Conservation (phyloP, 164 flowering plant genomes). For the Echeveria elegans region DNA sequence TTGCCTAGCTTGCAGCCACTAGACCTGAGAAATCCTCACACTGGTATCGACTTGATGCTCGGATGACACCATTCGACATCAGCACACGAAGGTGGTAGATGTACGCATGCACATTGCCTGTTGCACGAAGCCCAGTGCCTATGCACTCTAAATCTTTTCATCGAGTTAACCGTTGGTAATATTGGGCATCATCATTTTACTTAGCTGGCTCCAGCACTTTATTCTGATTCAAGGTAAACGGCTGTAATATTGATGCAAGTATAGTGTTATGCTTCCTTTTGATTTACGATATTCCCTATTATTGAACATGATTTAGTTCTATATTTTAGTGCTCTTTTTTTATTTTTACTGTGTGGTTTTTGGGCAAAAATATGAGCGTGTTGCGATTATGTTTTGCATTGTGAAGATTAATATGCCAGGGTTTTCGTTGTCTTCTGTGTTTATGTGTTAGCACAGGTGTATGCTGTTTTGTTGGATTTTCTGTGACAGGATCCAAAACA, state of each 20-base stretch:
- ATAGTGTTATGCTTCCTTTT: background rate
- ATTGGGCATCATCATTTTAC: background rate
- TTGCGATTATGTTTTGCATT: background rate
- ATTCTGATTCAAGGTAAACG: background rate
- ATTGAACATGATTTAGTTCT: background rate
- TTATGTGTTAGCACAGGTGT: background rate
- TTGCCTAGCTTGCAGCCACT: conserved; percentile 54
- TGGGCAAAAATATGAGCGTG: background rate
- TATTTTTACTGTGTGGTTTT: background rate
- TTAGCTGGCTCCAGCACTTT: background rate
- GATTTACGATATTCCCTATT: background rate
- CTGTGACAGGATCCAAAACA: background rate
- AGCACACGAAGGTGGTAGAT: conserved; percentile 26
- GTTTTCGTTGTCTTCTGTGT: too few species aligned
- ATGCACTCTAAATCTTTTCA: conserved; percentile 8
- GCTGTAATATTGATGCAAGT: too few species aligned
- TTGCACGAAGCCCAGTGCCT: background rate
- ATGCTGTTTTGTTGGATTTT: background rate
- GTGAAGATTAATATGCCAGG: background rate
- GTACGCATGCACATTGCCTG: too few species aligned
- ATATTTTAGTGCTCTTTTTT: too few species aligned
- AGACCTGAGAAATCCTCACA: conserved; percentile 36
- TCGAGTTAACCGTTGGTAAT: conserved; percentile 4
- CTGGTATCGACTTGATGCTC: conserved; percentile 64
- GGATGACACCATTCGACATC: conserved; percentile 30